Evolutionary conservation across 495 filamentous ascomycete species (phyloP).

Genomic region (Daldinia childiae): DNA sequence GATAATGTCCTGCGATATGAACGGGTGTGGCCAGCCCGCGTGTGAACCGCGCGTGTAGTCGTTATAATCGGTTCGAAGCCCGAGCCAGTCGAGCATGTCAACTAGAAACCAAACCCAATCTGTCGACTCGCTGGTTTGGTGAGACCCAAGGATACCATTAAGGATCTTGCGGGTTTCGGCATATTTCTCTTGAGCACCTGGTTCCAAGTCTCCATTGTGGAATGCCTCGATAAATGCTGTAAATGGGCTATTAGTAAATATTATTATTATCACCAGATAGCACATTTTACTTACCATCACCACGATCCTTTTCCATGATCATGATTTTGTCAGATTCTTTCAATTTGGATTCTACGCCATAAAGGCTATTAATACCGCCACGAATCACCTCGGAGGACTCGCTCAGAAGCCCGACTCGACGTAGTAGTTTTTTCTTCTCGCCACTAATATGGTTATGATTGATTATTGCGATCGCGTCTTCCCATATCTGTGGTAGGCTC

Average conservation of each 20-base stretch:
- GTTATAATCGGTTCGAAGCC: constrained; percentile 44
- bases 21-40: constrained; percentile 50
- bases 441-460: constrained; percentile 25
- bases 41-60: constrained; percentile 32
- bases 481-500: constrained; percentile 28
- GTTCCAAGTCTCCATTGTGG: constrained; percentile 56
- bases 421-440: constrained; percentile 18
- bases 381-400: constrained; percentile 41
- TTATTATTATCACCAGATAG: not conserved
- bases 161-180: constrained; percentile 49
- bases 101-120: constrained; percentile 49
- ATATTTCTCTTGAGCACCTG: constrained; percentile 50
- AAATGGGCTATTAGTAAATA: not conserved
- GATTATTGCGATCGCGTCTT: constrained; percentile 32
- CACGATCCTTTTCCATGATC: constrained; percentile 41
- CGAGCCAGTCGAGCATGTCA: constrained; percentile 50
- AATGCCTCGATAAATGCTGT: constrained; percentile 56
- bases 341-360: constrained; percentile 44
- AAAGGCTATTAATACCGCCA: constrained; percentile 46
- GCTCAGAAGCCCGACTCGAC: constrained; percentile 28
- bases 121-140: constrained; percentile 22
- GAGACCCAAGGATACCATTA: constrained; percentile 44
- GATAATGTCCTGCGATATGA: constrained; percentile 53
- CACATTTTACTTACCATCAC: constrained; percentile 21
- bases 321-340: constrained; percentile 34